Evolutionary conservation across 139 green algal genomes (phyloP), one percentile per base, ranked within the genome.

Genomic region (Zygnema cylindricum): DNA sequence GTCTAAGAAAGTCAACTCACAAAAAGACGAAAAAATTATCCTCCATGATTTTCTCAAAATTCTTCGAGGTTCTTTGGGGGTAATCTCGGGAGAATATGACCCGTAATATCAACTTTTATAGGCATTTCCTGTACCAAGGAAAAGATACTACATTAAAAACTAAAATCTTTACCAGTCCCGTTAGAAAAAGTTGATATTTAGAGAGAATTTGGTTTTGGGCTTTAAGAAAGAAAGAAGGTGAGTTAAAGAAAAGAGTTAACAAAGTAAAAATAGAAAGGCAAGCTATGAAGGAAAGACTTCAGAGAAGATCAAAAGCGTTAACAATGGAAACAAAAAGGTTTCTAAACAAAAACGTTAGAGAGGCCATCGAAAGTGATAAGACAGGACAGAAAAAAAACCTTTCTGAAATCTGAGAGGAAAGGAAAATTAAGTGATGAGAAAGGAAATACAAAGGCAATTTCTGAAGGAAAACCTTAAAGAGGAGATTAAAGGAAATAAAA

Each of bases 91-190:
- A 79, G 38, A 11, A 79, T 3, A 16, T 79, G 71, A 16, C 71
- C 71, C 16, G 71, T 79, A 54, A 79, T 79, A 16, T 79, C 71
- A 7, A 79, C 71, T 43, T 79, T 79, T 3, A 79, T 16, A 79
- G 71, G 71, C 71, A 79, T 79, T 11, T 79, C 71, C 71, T 79
- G 71, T 11, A 16, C 7, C 7, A 7, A 63, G 7, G 16, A 16
- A 63, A 16, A 7, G 16, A 16, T 16, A 25, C 16, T 16, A 7
- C 7, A 63, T 63, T 16, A 63, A 7, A 16, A 25, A 7, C 16
- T 16, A 63, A 16, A 16, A 16, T 63, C 49, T 63, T 16, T 63
- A 25, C 16, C 49, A 63, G 16, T 63, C 7, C 49, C n/a, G n/a
- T n/a, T n/a, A n/a, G n/a, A n/a, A n/a, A n/a, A n/a, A n/a, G n/a